Evolutionary conservation across 345 rosid species (phyloP).

Genomic region (Kandelia obovata): DNA sequence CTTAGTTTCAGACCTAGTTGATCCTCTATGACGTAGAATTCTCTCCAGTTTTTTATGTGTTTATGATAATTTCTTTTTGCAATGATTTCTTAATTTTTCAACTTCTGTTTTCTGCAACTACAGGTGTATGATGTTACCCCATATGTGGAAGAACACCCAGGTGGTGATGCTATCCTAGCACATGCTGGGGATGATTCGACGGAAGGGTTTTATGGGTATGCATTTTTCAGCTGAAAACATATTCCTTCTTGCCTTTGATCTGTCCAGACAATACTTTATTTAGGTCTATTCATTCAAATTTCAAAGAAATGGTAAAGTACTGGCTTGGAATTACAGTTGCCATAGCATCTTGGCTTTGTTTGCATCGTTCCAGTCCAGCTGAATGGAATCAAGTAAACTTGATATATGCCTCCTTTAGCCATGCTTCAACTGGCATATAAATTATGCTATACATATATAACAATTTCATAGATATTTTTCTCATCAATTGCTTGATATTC

Average conservation of each 20-base stretch:
- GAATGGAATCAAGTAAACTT: neutral
- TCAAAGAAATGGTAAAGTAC: too few species aligned
- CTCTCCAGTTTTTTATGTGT: neutral
- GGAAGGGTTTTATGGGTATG: slow-evolving; percentile 83
- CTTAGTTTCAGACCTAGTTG: neutral
- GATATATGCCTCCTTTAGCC: neutral
- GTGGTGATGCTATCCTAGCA: slow-evolving; percentile 85
- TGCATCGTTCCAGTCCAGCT: neutral
- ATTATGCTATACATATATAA: neutral
- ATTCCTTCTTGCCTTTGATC: neutral
- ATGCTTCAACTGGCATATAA: neutral
- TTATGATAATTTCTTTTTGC: too few species aligned
- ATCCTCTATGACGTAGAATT: slow-evolving; percentile 3
- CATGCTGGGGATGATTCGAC: slow-evolving; percentile 97
- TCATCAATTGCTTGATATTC: too few species aligned
- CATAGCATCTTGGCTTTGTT: neutral
- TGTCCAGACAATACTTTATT: too few species aligned
- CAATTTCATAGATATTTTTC: too few species aligned
- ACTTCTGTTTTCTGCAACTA: slow-evolving; percentile 10
- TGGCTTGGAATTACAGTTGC: neutral
- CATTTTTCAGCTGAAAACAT: slow-evolving; percentile 3
- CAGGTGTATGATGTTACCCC: slow-evolving; percentile 84
- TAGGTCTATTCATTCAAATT: too few species aligned
- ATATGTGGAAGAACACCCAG: slow-evolving; percentile 95
- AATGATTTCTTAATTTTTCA: neutral